Conservation (phyloP, 2,329 filamentous ascomycete genomes). For the Coleophoma cylindrospora region DNA sequence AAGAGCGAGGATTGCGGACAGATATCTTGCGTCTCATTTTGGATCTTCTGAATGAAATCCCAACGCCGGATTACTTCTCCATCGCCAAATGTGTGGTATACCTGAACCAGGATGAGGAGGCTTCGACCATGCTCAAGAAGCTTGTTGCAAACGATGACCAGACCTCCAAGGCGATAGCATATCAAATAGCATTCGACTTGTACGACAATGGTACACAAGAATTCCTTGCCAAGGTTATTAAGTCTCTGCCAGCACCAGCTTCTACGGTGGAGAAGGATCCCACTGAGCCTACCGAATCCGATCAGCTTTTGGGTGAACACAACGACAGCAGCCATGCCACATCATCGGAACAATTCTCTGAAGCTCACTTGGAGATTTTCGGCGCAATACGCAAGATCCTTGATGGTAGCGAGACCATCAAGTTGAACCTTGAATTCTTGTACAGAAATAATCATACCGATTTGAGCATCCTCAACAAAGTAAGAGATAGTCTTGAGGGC, state of each 20-base stretch:
- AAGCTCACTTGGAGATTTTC: conserved; percentile 51
- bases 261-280: conserved; percentile 37
- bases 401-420: conserved; percentile 87
- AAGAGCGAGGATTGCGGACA: conserved; percentile 79
- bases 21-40: conserved; percentile 88
- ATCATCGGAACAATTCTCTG: conserved; percentile 30
- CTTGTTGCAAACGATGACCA: conserved; percentile 75
- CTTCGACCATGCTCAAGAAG: conserved; percentile 77
- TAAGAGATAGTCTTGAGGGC: conserved; percentile 90
- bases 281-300: conserved; percentile 31
- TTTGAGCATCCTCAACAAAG: conserved; percentile 87
- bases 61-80: conserved; percentile 92
- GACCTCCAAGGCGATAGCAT: conserved; percentile 78
- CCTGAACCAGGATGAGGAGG: conserved; percentile 85
- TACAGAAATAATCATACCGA: conserved; percentile 95
- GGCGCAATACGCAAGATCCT: conserved; percentile 65
- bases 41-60: conserved; percentile 90
- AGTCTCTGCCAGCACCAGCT: conserved; percentile 57
- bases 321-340: conserved; percentile 30
- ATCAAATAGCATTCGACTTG: conserved; percentile 96
- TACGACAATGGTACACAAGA: conserved; percentile 99
- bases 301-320: conserved; percentile 51
- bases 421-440: conserved; percentile 92
- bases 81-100: conserved; percentile 98
- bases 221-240: conserved; percentile 85